A percentile compares a stretch with the other conserved stretches of the same genome.
Evolutionary conservation across 2,329 filamentous ascomycete genomes (phyloP).

Genomic region (Diaporthe sp.): DNA sequence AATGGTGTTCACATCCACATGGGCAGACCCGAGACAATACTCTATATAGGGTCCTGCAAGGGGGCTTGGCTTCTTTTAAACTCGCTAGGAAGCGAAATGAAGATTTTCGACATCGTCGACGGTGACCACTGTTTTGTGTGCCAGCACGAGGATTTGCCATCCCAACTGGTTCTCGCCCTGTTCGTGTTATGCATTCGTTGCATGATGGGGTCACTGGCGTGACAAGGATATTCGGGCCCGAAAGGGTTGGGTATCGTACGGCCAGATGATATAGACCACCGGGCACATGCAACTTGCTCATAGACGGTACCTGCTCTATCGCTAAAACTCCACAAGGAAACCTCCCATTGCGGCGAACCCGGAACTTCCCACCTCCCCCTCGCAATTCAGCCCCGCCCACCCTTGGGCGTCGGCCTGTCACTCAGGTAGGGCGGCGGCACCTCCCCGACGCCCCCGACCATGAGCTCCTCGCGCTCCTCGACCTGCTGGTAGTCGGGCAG

Average conservation of each 20-base stretch:
- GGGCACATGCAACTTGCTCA: conserved; percentile 1
- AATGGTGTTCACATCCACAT: conserved; percentile 17
- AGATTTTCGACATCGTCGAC: neutral
- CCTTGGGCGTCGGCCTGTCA: conserved; percentile 23
- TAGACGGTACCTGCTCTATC: neutral
- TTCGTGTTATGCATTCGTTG: neutral
- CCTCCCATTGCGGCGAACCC: conserved; percentile 52
- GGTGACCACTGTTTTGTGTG: neutral
- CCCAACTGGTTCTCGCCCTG: neutral
- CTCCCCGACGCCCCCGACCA: conserved; percentile 51
- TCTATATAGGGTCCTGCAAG: neutral
- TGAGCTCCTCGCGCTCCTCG: conserved; percentile 49
- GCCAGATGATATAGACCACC: neutral
- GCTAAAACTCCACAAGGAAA: neutral
- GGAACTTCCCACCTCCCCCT: neutral
- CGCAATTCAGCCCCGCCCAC: neutral
- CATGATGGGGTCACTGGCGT: neutral
- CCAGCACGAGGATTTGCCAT: neutral
- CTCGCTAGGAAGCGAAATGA: conserved; percentile 21
- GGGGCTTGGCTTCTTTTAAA: neutral
- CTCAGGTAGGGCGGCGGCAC: conserved; percentile 51
- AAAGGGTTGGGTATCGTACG: neutral
- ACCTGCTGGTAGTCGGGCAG: conserved; percentile 48
- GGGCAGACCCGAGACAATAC: conserved; percentile 21
- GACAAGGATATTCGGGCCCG: neutral